Evolutionary conservation across 148 eudicot genomes (phyloP).

Genomic region (Camellia granthamiana): DNA sequence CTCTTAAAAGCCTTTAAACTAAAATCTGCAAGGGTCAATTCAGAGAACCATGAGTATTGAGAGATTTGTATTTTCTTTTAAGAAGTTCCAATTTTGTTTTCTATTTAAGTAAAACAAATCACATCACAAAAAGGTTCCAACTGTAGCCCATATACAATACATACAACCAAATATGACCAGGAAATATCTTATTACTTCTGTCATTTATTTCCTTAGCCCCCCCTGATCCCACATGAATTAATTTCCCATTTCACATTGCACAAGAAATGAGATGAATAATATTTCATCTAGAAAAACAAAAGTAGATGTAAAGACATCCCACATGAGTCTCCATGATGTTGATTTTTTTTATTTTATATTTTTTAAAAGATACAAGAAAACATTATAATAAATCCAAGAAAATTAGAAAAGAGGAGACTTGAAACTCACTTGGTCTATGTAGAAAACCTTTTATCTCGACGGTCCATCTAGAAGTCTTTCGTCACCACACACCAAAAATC

Average conservation of each 20-base stretch:
- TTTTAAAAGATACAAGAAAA: constrained; percentile 5
- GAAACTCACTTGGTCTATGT: not conserved
- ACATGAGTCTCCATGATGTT: constrained; percentile 72
- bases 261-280: not conserved
- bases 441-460: constrained; percentile 26
- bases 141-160: too few relatives aligned
- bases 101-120: not conserved
- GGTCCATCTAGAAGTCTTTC: constrained; percentile 34
- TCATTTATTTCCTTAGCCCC: constrained; percentile 15
- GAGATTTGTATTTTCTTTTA: not conserved
- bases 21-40: not conserved
- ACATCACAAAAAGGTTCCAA: not conserved
- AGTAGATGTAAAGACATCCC: constrained; percentile 52
- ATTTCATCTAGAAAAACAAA: not conserved
- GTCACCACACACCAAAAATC: constrained; percentile 29
- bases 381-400: not conserved
- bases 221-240: constrained; percentile 8
- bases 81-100: not conserved
- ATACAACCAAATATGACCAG: not conserved
- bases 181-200: not conserved
- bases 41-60: not conserved
- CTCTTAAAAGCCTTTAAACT: not conserved
- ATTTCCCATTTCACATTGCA: not conserved
- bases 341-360: constrained; percentile 9
- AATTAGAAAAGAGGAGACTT: too few relatives aligned